Base-by-base conservation (phyloP, 2,329 filamentous ascomycete species). In the Periglandula ipomoeae region DNA sequence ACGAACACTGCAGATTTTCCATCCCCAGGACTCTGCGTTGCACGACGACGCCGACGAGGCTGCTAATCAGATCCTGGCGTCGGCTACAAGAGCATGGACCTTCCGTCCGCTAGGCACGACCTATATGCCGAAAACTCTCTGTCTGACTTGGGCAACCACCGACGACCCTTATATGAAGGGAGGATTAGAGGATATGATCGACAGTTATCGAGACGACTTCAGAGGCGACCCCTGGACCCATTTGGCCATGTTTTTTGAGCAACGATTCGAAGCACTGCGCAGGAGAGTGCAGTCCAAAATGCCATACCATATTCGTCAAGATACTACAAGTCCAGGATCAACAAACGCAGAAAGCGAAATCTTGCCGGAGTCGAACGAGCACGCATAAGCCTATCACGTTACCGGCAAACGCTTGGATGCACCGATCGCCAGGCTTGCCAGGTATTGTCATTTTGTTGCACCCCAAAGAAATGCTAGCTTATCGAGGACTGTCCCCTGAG, bases 61-160 rank as follows among this genome's bases (percentile, higher is more conserved):
- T 15, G 32, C 48, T 3, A 27, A 44, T 11, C 27, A 43, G 15
- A 27, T 47, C 20, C 39, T 50, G 22, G 48, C 23, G 30, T 32
- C 48, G 19, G 44, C 44, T 3, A 39, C n/a, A n/a, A 41, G 48
- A 44, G 48, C 48, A 22, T 50, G 48, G 48, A 39, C 34, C 20
- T 50, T 50, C 19, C 48, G 48, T 19, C 48, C 48, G 5, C 38
- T 50, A 15, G 48, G 48, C 7, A 47, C 48, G 9, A 50, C 48
- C 7, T 50, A 40, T 26, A 15, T 50, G 24, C 48, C 48, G 8
- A 50, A 44, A 40, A 50, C 48, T 11, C 35, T 50, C 17, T 46
- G 48, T 47, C 30, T 50, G 7, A 13, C 10, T 6, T 50, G 48
- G 48, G 48, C 48, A 22, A 47, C 48, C 27, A 47, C 38, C 19